Evolutionary conservation across 2,329 filamentous ascomycete genomes (phyloP).

Genomic region (Fusarium goolgardi): DNA sequence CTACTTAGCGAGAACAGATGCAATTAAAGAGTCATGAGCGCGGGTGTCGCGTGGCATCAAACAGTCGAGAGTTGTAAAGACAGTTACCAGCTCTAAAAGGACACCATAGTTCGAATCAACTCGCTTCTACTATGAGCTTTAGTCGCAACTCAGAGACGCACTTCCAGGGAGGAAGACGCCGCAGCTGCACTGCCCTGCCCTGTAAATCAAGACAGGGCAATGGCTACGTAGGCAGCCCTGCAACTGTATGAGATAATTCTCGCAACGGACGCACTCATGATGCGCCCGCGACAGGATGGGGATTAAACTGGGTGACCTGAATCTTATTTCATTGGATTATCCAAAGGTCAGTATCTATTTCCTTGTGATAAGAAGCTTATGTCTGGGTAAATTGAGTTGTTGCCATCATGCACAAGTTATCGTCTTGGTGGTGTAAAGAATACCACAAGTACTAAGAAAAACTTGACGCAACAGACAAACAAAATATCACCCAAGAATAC

Average conservation of each 20-base stretch:
- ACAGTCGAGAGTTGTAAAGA: conserved; percentile 12
- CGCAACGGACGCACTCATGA: conserved; percentile 34
- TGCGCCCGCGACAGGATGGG: conserved; percentile 17
- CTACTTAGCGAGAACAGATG: conserved; percentile 35
- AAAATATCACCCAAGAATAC: background rate
- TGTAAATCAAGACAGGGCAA: conserved; percentile 14
- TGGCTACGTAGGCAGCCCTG: conserved; percentile 15
- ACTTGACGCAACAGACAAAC: conserved; percentile 1
- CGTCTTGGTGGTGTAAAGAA: conserved; percentile 19
- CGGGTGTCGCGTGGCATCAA: conserved; percentile 9
- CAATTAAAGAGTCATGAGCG: conserved; percentile 42
- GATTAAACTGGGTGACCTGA: conserved; percentile 6
- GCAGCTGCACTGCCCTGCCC: conserved; percentile 27
- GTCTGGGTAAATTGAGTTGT: conserved; percentile 3
- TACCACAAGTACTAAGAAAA: conserved; percentile 7
- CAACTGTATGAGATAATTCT: conserved; percentile 29
- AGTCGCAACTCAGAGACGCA: conserved; percentile 20
- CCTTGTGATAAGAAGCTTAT: conserved; percentile 6
- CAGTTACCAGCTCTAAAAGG: conserved; percentile 3
- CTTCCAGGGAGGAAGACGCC: conserved; percentile 20
- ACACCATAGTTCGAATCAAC: background rate
- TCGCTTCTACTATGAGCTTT: conserved; percentile 18
- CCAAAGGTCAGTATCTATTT: conserved; percentile 3
- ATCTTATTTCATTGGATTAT: conserved; percentile 18
- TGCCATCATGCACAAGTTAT: conserved; percentile 22